These are phyloP conservation scores for Alternaria postmessia DNA, from an alignment of 2,329 filamentous ascomycete species.

Conservation along the genomic window DNA sequence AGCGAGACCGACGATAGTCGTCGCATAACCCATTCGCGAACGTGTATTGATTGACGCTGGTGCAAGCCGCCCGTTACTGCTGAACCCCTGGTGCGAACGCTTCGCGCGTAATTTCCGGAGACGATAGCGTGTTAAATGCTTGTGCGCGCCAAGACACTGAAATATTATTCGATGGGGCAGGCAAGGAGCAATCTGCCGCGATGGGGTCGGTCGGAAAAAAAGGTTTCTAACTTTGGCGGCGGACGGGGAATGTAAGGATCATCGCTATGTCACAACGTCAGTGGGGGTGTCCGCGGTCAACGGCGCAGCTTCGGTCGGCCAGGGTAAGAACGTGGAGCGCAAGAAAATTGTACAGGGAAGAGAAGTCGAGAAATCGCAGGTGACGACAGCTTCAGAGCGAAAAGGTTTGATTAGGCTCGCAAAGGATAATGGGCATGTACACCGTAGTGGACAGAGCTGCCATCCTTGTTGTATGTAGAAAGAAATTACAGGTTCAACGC, in stretches of 20 bases:
- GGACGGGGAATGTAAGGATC: slow-evolving; percentile 1
- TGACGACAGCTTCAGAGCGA: slow-evolving; percentile 5
- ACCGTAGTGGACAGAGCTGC: slow-evolving; percentile 11
- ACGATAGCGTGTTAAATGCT: slow-evolving; percentile 5
- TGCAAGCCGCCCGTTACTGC: not conserved
- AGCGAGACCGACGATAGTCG: not conserved
- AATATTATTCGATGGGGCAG: slow-evolving; percentile 10
- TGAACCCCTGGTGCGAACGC: not conserved
- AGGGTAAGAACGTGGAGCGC: slow-evolving; percentile 9
- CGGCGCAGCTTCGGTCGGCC: slow-evolving; percentile 16
- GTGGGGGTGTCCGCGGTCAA: slow-evolving; percentile 6
- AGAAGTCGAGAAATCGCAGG: slow-evolving; percentile 2
- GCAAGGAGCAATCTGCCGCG: slow-evolving; percentile 4
- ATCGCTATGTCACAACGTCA: slow-evolving; percentile 16
- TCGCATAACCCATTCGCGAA: not conserved
- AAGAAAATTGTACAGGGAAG: slow-evolving; percentile 15
- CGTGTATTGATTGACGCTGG: not conserved
- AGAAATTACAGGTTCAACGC: slow-evolving; percentile 24
- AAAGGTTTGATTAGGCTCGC: slow-evolving; percentile 21
- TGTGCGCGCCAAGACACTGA: slow-evolving; percentile 8
- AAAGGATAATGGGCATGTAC: slow-evolving; percentile 7
- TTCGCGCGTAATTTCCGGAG: slow-evolving; percentile 8
- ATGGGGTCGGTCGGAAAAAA: slow-evolving; percentile 4
- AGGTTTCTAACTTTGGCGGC: slow-evolving; percentile 5
- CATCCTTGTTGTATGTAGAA: slow-evolving; percentile 24